Percentiles rank a stretch among this genome's conserved stretches.
Conservation (phyloP, 371 early-diverging fungal species). For the Apophysomyces trapeziformis region DNA sequence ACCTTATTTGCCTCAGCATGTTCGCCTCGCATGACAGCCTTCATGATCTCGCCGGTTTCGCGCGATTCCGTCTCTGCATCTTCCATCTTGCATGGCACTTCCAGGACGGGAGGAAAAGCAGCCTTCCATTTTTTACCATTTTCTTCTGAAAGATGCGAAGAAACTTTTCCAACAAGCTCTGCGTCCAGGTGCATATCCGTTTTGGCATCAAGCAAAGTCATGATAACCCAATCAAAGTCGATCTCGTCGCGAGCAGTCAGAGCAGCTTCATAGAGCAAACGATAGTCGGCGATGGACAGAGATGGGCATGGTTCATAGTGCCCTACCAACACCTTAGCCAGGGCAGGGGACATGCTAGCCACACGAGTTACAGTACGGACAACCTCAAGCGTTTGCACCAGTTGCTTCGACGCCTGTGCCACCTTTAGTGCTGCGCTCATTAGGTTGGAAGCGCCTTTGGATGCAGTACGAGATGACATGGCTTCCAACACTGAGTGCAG, state of each 20-base stretch:
- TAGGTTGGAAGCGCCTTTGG: constrained; percentile 19
- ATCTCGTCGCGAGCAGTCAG: constrained; percentile 16
- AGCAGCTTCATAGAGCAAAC: constrained; percentile 24
- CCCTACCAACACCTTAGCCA: constrained; percentile 1
- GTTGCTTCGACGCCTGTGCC: neutral
- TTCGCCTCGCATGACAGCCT: constrained; percentile 30
- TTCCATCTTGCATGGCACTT: constrained; percentile 8
- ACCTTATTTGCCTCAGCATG: constrained; percentile 25
- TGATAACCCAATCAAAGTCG: constrained; percentile 3
- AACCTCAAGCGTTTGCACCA: constrained; percentile 2
- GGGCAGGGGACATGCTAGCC: neutral
- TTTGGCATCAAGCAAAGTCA: constrained; percentile 8
- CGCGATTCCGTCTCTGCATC: neutral
- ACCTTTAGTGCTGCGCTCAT: constrained; percentile 12
- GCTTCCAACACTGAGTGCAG: constrained; percentile 27
- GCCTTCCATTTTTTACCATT: constrained; percentile 7
- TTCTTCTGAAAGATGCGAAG: neutral
- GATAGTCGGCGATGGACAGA: constrained; percentile 17
- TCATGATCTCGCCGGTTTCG: constrained; percentile 27
- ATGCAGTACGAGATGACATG: constrained; percentile 30
- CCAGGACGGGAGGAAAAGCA: constrained; percentile 6
- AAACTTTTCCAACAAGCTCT: constrained; percentile 1
- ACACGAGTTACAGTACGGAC: constrained; percentile 7
- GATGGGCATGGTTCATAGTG: constrained; percentile 1
- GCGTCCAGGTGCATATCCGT: neutral